Evolutionary conservation across 2,329 filamentous ascomycete species (phyloP).

Genomic region (Trichoderma sp.): DNA sequence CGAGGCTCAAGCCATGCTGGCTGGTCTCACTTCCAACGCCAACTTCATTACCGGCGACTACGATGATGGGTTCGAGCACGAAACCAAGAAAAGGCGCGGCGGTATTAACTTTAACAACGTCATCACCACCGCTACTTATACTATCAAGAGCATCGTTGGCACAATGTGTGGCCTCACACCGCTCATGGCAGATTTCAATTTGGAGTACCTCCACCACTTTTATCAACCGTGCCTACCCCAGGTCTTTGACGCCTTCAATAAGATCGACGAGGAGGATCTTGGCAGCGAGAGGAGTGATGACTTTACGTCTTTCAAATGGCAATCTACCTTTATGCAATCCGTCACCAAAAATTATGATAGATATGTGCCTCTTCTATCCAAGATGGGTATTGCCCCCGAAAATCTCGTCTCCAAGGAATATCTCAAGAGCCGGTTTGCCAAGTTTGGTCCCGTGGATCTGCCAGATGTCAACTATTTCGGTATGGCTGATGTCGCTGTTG

Average conservation of each 20-base stretch:
- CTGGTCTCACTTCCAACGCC: constrained; percentile 33
- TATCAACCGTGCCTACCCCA: constrained; percentile 47
- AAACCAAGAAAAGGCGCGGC: constrained; percentile 29
- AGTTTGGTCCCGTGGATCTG: constrained; percentile 30
- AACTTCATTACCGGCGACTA: constrained; percentile 38
- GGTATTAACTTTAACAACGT: constrained; percentile 43
- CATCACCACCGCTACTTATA: constrained; percentile 43
- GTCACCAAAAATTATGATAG: constrained; percentile 35
- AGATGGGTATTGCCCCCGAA: constrained; percentile 31
- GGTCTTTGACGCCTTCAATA: constrained; percentile 36
- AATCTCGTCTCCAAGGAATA: constrained; percentile 33
- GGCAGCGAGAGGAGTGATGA: constrained; percentile 19
- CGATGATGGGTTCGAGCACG: constrained; percentile 34
- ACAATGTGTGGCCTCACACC: constrained; percentile 44
- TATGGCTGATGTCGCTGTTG: constrained; percentile 32
- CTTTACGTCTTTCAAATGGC: constrained; percentile 32
- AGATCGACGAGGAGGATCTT: constrained; percentile 21
- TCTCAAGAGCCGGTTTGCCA: constrained; percentile 30
- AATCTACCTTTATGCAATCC: constrained; percentile 34
- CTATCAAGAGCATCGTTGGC: constrained; percentile 43
- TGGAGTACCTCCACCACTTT: constrained; percentile 41
- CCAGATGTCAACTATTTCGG: constrained; percentile 38
- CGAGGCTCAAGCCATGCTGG: constrained; percentile 30
- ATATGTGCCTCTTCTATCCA: constrained; percentile 29
- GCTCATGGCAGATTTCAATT: constrained; percentile 42